Base-by-base conservation (phyloP, 2,329 filamentous ascomycete species). In the Penicillium thymicola region DNA sequence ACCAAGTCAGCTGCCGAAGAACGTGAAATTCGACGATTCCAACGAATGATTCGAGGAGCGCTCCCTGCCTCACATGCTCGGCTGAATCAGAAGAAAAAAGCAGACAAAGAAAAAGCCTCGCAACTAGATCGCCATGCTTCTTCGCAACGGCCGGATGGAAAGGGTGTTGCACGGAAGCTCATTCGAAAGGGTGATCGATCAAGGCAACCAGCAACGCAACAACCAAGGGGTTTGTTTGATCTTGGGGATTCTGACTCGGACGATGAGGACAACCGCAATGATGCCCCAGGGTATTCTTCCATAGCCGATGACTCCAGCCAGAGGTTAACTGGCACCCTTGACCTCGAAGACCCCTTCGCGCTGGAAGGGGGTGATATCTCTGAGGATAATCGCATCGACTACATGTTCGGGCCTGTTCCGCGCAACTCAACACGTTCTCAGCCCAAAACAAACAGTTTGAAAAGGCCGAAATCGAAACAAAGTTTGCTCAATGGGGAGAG, bases 41-140 rank as follows among this genome's bases (percentile, higher is more conserved):
- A 75, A 46, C 75, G 76, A 28, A 73, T 63, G 49, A 79, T 79
- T 13, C 75, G 76, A 57, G 79, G 79, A 27, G 78, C 81, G 25
- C 68, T 81, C 25, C 79, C 79, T 18, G 79, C 79, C 6, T 81
- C 79, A 25, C 80, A 76, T 75, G 59, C 77, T 25, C 70, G 75
- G 50, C 67, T 79, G 46, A 70, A 79, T 59, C 68, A 70, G 46
- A 70, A 72, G 55, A 68, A 68, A 36, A 70, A 70, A n/a, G 64
- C 58, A 57, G 64, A 63, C 28, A 64, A 53, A 58, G 60, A 58
- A 42, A 64, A 51, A 52, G 46, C 48, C 18, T 59, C 51, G 2
- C 64, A 66, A 18, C 54, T 55, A 34, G 62, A 62, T 38, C 62
- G 62, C n/a, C 65, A 69, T n/a, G 43, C 55, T 25, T 51, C 55